Conservation (phyloP, 2,329 filamentous ascomycete genomes). For the Colletotrichum tamarilloi region DNA sequence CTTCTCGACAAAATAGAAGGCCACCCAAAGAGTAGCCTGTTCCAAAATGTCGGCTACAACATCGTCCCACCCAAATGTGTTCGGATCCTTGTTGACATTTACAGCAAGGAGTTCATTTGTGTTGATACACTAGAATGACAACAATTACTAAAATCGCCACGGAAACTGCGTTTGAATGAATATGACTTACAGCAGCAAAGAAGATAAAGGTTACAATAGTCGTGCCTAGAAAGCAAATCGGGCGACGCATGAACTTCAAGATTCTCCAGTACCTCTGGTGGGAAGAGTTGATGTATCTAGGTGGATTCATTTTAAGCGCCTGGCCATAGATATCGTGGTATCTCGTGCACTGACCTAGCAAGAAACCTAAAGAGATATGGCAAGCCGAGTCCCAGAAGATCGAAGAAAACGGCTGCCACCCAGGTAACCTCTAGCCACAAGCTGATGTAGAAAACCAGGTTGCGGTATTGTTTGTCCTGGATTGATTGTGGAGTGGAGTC, state of each 20-base stretch:
- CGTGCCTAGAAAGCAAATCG: slow-evolving; percentile 39
- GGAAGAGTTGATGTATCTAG: slow-evolving; percentile 43
- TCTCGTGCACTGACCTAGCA: slow-evolving; percentile 35
- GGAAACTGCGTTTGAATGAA: no score
- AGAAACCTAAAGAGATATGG: slow-evolving; percentile 42
- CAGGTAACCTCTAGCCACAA: slow-evolving; percentile 39
- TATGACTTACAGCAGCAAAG: slow-evolving; percentile 33
- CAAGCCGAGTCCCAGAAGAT: slow-evolving; percentile 36
- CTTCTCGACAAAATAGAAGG: slow-evolving; percentile 43
- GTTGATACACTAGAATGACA: slow-evolving; percentile 32
- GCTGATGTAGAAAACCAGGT: slow-evolving; percentile 40
- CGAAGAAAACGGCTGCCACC: slow-evolving; percentile 37
- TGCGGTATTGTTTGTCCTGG: slow-evolving; percentile 30
- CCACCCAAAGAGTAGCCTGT: slow-evolving; percentile 38
- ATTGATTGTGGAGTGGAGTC: slow-evolving; percentile 22
- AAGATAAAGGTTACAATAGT: slow-evolving; percentile 31
- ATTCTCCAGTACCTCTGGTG: slow-evolving; percentile 43
- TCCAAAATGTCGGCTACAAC: slow-evolving; percentile 16
- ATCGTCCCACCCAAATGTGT: slow-evolving; percentile 22
- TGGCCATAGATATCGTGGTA: no score
- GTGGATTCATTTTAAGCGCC: no score
- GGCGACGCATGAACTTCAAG: slow-evolving; percentile 39
- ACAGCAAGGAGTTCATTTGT: slow-evolving; percentile 34
- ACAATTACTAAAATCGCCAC: background rate
- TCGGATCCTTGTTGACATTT: slow-evolving; percentile 31